Conservation (phyloP, 352 stramenopile species). For the Pythium myriotylum region DNA sequence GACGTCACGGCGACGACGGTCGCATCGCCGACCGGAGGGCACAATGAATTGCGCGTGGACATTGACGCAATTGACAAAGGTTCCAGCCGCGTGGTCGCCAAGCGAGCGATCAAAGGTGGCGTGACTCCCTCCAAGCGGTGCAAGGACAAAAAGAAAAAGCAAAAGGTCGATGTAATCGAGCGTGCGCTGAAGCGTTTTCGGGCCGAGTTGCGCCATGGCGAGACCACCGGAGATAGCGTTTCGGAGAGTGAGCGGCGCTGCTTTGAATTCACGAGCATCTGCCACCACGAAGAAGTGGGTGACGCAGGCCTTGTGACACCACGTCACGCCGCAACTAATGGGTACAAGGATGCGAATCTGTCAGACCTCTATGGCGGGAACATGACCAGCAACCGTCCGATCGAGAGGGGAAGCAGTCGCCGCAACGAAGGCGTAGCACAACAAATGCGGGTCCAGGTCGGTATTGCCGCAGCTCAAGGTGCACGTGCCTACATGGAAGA, state of each 20-base stretch:
- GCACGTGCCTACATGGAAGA: constrained; percentile 84
- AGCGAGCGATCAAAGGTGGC: constrained; percentile 29
- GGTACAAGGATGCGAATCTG: background rate
- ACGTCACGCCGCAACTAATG: constrained; percentile 4
- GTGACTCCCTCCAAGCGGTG: constrained; percentile 53
- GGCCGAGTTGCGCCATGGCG: constrained; percentile 27
- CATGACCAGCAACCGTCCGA: constrained; percentile 13
- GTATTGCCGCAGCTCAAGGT: constrained; percentile 57
- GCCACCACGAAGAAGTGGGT: constrained; percentile 24
- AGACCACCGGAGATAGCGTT: constrained; percentile 1
- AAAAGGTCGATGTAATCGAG: constrained; percentile 65
- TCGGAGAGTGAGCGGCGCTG: constrained; percentile 22
- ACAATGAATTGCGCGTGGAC: constrained; percentile 20
- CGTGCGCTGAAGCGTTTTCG: constrained; percentile 59
- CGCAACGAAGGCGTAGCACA: constrained; percentile 20
- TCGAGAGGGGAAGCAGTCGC: constrained; percentile 17
- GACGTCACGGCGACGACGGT: constrained; percentile 22
- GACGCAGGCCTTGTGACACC: constrained; percentile 11
- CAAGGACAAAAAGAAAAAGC: constrained; percentile 60
- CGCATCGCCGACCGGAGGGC: background rate
- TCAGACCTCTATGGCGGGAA: constrained; percentile 5
- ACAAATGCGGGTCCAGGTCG: constrained; percentile 42
- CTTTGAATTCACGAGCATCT: constrained; percentile 58
- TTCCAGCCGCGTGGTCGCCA: constrained; percentile 8
- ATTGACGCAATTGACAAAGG: constrained; percentile 21